Evolutionary conservation across 108 stramenopile genomes (phyloP), one percentile per base, ranked within the genome.

Genomic region (Cyclotella distinguenda): DNA sequence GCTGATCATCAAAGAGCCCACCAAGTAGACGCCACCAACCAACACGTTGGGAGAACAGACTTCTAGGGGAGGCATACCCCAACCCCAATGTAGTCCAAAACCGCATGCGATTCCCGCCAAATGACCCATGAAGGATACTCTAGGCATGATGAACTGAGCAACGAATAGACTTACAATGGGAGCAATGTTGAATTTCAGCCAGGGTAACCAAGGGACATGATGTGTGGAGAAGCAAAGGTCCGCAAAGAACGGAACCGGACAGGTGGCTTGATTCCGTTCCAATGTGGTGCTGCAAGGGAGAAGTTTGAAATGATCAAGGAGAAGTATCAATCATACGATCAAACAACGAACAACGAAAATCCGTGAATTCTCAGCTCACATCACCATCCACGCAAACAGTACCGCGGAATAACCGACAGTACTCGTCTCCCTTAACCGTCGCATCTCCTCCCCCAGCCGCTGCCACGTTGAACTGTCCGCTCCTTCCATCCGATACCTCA

Each of bases 341-440:
- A n/a, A n/a, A n/a, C n/a, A n/a, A n/a, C n/a, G n/a, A n/a, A n/a
- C n/a, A n/a, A n/a, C n/a, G n/a, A n/a, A n/a, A n/a, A n/a, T n/a
- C 38, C 38, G 12, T 38, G 38, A 38, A 38, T 12, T 38, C 10
- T 12, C 5, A 36, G 22, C 54, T 55, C 54, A 55, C 19, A 88
- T 77, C 1, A 89, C 87, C 78, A 83, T 84, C 89, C 88, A 89
- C 22, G 86, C 87, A 80, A 93, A 93, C 5, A 93, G 54, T 6
- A 93, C 86, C 9, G 82, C 92, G 30, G 84, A 85, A 65, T 82
- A 93, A 0, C 92, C 92, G 23, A 93, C 92, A 18, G 86, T 78
- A 56, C 72, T 80, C 13, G 80, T 83, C 28, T 67, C 71, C 26
- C 53, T 39, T 31, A 76, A 58, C 10, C 60, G 42, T 26, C 44